Conservation (phyloP, 2,329 filamentous ascomycete species). For the Beauveria sp. region DNA sequence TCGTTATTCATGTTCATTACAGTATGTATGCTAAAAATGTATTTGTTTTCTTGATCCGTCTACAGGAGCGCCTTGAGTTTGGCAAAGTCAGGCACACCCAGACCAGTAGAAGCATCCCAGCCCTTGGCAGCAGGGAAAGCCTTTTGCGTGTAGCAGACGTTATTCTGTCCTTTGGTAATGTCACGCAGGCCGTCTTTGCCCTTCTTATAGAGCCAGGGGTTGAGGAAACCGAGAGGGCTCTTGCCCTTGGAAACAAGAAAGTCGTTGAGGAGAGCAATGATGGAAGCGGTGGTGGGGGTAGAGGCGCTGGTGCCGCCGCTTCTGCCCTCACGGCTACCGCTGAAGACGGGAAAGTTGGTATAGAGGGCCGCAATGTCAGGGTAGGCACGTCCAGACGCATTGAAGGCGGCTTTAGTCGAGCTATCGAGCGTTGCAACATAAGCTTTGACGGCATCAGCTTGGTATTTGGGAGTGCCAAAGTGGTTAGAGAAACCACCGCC, state of each 20-base stretch:
- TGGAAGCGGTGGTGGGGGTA: slow-evolving; percentile 31
- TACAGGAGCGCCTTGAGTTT: slow-evolving; percentile 6
- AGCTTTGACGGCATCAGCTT: neutral
- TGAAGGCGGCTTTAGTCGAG: neutral
- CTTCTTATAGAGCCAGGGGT: slow-evolving; percentile 31
- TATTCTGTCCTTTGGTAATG: slow-evolving; percentile 14
- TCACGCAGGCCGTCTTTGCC: slow-evolving; percentile 16
- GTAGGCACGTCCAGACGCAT: slow-evolving; percentile 10
- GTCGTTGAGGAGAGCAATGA: slow-evolving; percentile 36
- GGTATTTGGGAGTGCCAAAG: slow-evolving; percentile 7
- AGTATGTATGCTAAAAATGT: neutral
- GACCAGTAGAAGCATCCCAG: slow-evolving; percentile 19
- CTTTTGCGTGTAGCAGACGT: slow-evolving; percentile 11
- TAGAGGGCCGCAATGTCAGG: slow-evolving; percentile 7
- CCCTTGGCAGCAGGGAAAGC: slow-evolving; percentile 13
- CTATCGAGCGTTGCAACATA: neutral
- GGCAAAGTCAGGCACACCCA: slow-evolving; percentile 10
- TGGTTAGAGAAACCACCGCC: slow-evolving; percentile 11
- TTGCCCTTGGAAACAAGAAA: slow-evolving; percentile 28
- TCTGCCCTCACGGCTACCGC: neutral
- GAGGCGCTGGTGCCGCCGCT: slow-evolving; percentile 25
- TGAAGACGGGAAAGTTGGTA: slow-evolving; percentile 3
- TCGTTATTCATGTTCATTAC: neutral
- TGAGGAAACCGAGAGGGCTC: slow-evolving; percentile 35
- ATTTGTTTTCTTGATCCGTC: neutral